phyloP scores from a whole-genome alignment of 306 rosid species.

The Quercus robur region DNA sequence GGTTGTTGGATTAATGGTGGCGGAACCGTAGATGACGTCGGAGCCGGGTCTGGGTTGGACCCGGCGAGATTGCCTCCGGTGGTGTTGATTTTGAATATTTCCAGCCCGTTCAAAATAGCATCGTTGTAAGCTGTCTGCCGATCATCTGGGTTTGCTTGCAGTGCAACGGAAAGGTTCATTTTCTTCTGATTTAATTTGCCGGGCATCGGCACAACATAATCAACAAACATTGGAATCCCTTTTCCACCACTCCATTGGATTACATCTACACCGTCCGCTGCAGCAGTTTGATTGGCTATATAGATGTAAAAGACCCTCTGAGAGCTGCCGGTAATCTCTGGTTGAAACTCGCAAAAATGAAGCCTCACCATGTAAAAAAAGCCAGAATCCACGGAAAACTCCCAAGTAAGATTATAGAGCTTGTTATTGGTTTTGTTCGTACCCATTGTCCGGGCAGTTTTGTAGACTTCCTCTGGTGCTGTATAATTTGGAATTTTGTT shows the following conservation, averaged over 20 bases:
- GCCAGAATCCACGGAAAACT: conserved; percentile 15
- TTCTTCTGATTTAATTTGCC: not conserved
- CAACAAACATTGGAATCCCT: conserved; percentile 14
- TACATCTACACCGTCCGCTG: conserved; percentile 1
- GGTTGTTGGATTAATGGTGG: not conserved
- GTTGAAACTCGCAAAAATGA: conserved; percentile 41
- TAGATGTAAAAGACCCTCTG: conserved; percentile 29
- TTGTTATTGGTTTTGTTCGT: not conserved
- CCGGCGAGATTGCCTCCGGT: conserved; percentile 26
- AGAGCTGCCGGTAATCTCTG: fast-evolving
- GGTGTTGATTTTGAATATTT: conserved; percentile 47
- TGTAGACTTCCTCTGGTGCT: conserved; percentile 32
- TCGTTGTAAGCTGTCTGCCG: not conserved
- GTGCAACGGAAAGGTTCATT: conserved; percentile 19
- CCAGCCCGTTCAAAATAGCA: conserved; percentile 43
- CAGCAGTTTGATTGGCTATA: not conserved
- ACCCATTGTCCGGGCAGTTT: conserved; percentile 27
- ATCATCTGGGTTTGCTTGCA: conserved; percentile 12
- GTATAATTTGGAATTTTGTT: conserved; percentile 14
- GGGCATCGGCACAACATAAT: conserved; percentile 1
- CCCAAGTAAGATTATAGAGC: conserved; percentile 28
- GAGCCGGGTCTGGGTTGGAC: conserved; percentile 33
- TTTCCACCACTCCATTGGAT: not conserved
- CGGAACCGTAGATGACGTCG: not conserved
- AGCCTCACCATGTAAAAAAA: conserved; percentile 33